phyloP scores from a whole-genome alignment of 805 yeast genomes.

The Ogataea parapolymorpha region DNA sequence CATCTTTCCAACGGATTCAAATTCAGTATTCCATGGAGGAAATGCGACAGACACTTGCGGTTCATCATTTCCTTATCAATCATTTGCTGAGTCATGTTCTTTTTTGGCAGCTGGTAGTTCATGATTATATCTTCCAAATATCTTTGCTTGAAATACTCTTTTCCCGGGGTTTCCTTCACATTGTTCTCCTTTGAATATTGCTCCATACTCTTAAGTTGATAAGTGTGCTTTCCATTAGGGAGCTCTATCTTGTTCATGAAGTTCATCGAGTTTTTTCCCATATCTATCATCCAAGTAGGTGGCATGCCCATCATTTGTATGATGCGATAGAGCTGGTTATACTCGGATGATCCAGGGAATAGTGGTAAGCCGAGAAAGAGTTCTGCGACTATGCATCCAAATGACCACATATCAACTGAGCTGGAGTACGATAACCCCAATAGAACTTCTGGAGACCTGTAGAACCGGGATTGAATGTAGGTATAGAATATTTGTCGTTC shows the following conservation, averaged over 20 bases:
- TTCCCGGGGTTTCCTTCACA: constrained; percentile 69
- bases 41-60: constrained; percentile 69
- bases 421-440: constrained; percentile 89
- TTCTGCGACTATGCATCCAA: constrained; percentile 60
- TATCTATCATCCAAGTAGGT: constrained; percentile 94
- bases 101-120: constrained; percentile 67
- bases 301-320: constrained; percentile 81
- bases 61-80: constrained; percentile 71
- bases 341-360: constrained; percentile 94
- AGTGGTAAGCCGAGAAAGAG: constrained; percentile 79
- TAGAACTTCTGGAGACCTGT: constrained; percentile 92
- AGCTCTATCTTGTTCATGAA: constrained; percentile 42
- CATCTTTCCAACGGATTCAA: constrained; percentile 91
- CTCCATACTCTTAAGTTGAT: constrained; percentile 39
- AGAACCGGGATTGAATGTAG: constrained; percentile 88
- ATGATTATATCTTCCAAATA: constrained; percentile 68
- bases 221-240: constrained; percentile 27
- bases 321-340: constrained; percentile 81
- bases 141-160: constrained; percentile 70
- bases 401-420: constrained; percentile 80
- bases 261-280: constrained; percentile 78
- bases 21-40: constrained; percentile 71
- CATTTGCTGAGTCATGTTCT: constrained; percentile 49
- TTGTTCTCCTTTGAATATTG: constrained; percentile 51
- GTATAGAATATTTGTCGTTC: constrained; percentile 87